Evolutionary conservation across 345 rosid genomes (phyloP).

Genomic region (Microthlaspi erraticum): DNA sequence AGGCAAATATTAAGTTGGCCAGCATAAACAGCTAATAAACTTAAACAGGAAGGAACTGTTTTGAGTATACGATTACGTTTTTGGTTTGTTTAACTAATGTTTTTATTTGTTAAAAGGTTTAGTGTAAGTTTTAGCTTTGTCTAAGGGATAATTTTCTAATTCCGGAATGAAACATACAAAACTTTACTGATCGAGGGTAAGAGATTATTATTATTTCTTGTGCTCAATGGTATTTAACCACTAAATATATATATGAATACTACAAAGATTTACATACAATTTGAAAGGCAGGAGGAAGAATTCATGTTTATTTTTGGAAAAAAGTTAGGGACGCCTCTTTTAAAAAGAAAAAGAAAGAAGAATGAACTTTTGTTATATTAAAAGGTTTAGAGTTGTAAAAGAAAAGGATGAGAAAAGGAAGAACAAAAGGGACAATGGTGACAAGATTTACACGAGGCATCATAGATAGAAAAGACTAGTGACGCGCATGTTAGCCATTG

Average conservation of each 20-base stretch:
- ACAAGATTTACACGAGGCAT: constrained; percentile 44
- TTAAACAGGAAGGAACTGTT: constrained; percentile 38
- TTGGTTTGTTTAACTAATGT: neutral
- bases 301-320: neutral
- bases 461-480: neutral
- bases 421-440: constrained; percentile 31
- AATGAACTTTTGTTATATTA: constrained; percentile 15
- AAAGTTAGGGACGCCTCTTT: neutral
- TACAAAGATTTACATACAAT: neutral
- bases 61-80: constrained; percentile 9
- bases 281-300: neutral
- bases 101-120: neutral
- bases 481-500: constrained; percentile 25
- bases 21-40: constrained; percentile 30
- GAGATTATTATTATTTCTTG: no score
- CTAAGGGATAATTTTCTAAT: neutral
- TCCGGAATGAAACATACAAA: neutral
- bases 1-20: constrained; percentile 27
- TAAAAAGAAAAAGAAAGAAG: constrained; percentile 16
- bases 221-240: neutral
- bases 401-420: constrained; percentile 19
- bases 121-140: neutral
- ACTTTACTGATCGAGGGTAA: neutral
- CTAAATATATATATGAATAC: neutral
- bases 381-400: constrained; percentile 23